These are phyloP conservation scores for Picea sitchensis DNA, from an alignment of 75 land plant species.

Conservation along the genomic window DNA sequence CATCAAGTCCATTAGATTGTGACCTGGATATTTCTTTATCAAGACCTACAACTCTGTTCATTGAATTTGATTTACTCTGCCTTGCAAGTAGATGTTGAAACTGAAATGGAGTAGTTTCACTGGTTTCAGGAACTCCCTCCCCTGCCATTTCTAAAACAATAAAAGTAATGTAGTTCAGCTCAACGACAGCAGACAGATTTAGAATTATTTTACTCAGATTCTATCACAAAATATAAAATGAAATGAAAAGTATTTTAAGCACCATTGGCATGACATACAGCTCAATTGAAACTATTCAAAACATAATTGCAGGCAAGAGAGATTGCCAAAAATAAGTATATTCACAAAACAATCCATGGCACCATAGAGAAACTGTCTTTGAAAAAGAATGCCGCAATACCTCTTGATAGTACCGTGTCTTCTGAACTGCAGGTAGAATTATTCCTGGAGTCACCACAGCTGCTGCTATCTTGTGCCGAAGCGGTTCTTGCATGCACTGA, in stretches of 20 bases:
- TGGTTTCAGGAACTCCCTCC: conserved; percentile 5
- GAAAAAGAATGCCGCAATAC: neutral
- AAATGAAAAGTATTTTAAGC: conserved; percentile 5
- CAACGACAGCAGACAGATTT: neutral
- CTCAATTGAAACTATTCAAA: neutral
- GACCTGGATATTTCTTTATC: conserved; percentile 1
- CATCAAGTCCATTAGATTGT: neutral
- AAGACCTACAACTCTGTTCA: neutral
- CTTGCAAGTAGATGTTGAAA: neutral
- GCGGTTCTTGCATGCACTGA: conserved; percentile 4
- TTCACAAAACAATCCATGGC: neutral
- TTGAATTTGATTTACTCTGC: neutral
- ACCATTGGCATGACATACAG: neutral
- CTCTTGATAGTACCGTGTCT: neutral
- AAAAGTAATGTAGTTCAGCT: neutral
- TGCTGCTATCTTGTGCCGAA: neutral
- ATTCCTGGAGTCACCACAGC: neutral
- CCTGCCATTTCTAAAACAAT: neutral
- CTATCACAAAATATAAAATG: neutral
- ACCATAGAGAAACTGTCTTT: neutral
- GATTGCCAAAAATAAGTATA: neutral
- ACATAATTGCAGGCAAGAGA: neutral
- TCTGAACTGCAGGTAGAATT: neutral
- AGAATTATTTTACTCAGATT: neutral
- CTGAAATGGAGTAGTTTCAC: neutral